These are phyloP conservation scores for Verbena officinalis DNA, from an alignment of 257 asterid genomes.

Conservation along the genomic window DNA sequence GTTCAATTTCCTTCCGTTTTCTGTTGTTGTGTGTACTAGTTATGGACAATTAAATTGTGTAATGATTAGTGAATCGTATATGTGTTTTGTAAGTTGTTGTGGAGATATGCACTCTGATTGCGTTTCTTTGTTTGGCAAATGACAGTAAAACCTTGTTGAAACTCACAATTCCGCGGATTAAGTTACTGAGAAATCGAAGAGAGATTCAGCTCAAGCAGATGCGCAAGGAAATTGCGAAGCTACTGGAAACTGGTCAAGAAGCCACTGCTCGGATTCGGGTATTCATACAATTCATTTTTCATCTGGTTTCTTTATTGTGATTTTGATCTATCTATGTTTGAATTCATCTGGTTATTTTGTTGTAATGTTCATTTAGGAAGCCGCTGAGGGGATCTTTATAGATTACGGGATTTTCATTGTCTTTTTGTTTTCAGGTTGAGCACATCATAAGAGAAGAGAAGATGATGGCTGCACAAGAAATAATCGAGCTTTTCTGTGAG, in stretches of 20 bases:
- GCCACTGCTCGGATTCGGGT: slow-evolving; percentile 98
- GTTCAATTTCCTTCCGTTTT: background rate
- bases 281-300: background rate
- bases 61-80: slow-evolving; percentile 12
- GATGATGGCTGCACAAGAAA: slow-evolving; percentile 98
- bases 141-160: slow-evolving; percentile 86
- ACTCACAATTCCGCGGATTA: slow-evolving; percentile 85
- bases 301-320: background rate
- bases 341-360: no score
- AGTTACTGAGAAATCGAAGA: slow-evolving; percentile 89
- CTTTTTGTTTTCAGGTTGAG: slow-evolving; percentile 62
- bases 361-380: background rate
- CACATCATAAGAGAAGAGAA: slow-evolving; percentile 94
- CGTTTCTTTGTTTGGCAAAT: slow-evolving; percentile 6
- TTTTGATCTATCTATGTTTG: background rate
- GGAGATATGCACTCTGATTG: slow-evolving; percentile 27
- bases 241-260: slow-evolving; percentile 98
- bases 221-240: slow-evolving; percentile 91
- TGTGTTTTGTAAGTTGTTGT: slow-evolving; percentile 9
- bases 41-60: background rate
- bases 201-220: slow-evolving; percentile 91
- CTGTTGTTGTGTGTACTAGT: background rate
- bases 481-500: slow-evolving; percentile 83
- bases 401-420: background rate
- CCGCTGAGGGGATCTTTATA: slow-evolving; percentile 20